Percentiles rank a stretch among this genome's conserved stretches.
These are phyloP conservation scores for Polytolypa hystricis DNA, from an alignment of 2,329 filamentous ascomycete genomes.

Conservation along the genomic window DNA sequence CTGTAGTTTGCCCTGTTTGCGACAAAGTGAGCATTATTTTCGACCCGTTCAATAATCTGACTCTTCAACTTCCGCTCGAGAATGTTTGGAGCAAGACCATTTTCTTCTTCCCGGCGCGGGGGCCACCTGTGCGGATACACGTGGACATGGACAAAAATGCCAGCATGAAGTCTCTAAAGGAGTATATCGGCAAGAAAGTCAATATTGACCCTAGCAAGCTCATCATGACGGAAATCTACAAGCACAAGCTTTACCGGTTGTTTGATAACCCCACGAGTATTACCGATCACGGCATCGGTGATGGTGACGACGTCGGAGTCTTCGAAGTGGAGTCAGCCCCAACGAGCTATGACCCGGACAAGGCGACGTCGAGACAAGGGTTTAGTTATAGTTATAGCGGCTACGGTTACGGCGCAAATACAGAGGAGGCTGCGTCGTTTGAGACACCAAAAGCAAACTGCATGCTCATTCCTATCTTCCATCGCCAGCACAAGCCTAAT, in stretches of 20 bases:
- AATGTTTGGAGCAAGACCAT: conserved; percentile 67
- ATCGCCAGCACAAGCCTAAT: conserved; percentile 25
- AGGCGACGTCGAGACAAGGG: conserved; percentile 40
- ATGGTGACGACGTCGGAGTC: conserved; percentile 53
- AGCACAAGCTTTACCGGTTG: conserved; percentile 73
- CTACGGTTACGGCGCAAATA: conserved; percentile 19
- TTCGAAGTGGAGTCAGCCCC: conserved; percentile 70
- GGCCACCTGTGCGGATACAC: conserved; percentile 57
- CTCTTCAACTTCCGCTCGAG: conserved; percentile 78
- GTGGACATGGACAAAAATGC: conserved; percentile 65
- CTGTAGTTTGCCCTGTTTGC: conserved; percentile 80
- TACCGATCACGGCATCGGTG: conserved; percentile 57
- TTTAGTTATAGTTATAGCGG: conserved; percentile 17
- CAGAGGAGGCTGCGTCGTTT: conserved; percentile 29
- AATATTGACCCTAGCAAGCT: conserved; percentile 45
- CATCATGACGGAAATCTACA: conserved; percentile 75
- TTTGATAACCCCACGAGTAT: conserved; percentile 61
- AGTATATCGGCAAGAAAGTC: conserved; percentile 46
- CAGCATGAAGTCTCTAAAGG: conserved; percentile 42
- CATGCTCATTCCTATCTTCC: conserved; percentile 39
- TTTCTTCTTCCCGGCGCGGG: conserved; percentile 65
- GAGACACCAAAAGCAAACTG: conserved; percentile 36
- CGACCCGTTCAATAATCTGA: conserved; percentile 92
- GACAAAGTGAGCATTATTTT: conserved; percentile 97
- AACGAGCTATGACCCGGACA: conserved; percentile 58